Evolutionary conservation across 768 basidiomycete species (phyloP).

Genomic region (Hortiboletus campestris): DNA sequence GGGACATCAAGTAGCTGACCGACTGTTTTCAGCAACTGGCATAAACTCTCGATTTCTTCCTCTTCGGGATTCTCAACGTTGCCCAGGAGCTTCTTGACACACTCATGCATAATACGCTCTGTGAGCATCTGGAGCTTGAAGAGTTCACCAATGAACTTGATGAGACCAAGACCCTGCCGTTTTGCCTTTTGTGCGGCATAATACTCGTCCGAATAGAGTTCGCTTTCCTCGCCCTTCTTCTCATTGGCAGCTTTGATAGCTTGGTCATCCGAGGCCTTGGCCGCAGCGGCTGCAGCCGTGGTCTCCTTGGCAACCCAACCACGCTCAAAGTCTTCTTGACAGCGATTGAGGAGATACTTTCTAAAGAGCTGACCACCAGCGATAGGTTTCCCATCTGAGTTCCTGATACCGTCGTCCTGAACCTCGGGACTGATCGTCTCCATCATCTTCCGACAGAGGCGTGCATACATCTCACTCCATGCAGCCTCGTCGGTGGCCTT

Average conservation of each 20-base stretch:
- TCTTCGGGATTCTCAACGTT: slow-evolving; percentile 96
- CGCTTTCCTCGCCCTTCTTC: slow-evolving; percentile 57
- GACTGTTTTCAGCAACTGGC: slow-evolving; percentile 89
- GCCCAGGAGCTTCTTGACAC: slow-evolving; percentile 90
- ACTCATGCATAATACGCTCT: slow-evolving; percentile 98
- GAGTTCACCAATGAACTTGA: slow-evolving; percentile 97
- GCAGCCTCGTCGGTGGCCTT: slow-evolving; percentile 95
- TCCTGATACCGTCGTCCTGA: slow-evolving; percentile 84
- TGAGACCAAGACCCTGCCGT: slow-evolving; percentile 93
- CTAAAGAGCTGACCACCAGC: slow-evolving; percentile 93
- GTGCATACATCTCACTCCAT: slow-evolving; percentile 98
- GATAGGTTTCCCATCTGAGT: slow-evolving; percentile 81
- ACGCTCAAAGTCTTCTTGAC: slow-evolving; percentile 96
- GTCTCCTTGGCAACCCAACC: slow-evolving; percentile 91
- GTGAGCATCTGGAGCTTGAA: slow-evolving; percentile 99
- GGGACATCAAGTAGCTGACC: slow-evolving; percentile 77
- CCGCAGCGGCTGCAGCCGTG: slow-evolving; percentile 80
- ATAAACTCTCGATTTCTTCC: slow-evolving; percentile 95
- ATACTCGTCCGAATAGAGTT: slow-evolving; percentile 92
- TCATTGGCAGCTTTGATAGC: slow-evolving; percentile 70
- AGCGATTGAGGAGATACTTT: slow-evolving; percentile 94
- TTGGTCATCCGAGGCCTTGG: slow-evolving; percentile 83
- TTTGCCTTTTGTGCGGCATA: slow-evolving; percentile 96
- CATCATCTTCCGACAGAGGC: slow-evolving; percentile 94
- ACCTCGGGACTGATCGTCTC: slow-evolving; percentile 86